Evolutionary conservation across 257 asterid species (phyloP).

Genomic region (Asclepias syriaca): DNA sequence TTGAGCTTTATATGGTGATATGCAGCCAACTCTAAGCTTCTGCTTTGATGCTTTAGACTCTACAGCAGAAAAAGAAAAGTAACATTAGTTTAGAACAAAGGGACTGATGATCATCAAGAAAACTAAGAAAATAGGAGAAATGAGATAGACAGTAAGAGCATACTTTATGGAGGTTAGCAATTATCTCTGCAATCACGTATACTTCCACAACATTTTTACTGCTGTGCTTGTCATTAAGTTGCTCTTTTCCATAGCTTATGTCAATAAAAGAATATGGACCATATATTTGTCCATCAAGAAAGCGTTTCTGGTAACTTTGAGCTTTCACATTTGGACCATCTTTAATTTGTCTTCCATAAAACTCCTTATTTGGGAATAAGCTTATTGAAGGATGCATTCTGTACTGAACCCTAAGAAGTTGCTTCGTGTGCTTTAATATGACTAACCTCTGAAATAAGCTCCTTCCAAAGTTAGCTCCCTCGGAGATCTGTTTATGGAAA

Average conservation of each 20-base stretch:
- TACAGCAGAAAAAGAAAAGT: slow-evolving; percentile 15
- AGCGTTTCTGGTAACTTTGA: slow-evolving; percentile 29
- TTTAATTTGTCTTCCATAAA: slow-evolving; percentile 41
- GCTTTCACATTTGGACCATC: slow-evolving; percentile 51
- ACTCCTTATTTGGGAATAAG: slow-evolving; percentile 63
- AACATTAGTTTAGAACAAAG: neutral
- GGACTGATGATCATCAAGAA: neutral
- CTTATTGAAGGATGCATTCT: slow-evolving; percentile 86
- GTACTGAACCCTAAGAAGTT: slow-evolving; percentile 64
- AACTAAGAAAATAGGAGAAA: neutral
- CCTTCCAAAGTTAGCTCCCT: slow-evolving; percentile 53
- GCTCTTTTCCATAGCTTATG: slow-evolving; percentile 49
- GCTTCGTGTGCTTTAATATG: slow-evolving; percentile 40
- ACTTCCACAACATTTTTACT: slow-evolving; percentile 50
- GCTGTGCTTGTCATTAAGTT: slow-evolving; percentile 34
- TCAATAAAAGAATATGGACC: slow-evolving; percentile 69
- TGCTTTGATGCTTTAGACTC: slow-evolving; percentile 34
- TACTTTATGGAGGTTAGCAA: slow-evolving; percentile 52
- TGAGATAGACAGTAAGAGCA: too few relatives aligned
- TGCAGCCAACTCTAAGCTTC: slow-evolving; percentile 63
- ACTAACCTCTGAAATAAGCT: slow-evolving; percentile 78
- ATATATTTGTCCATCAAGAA: slow-evolving; percentile 39
- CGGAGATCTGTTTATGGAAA: slow-evolving; percentile 62
- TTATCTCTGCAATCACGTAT: slow-evolving; percentile 45
- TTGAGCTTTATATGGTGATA: slow-evolving; percentile 82